phyloP scores from a whole-genome alignment of 169 alveolate species.

The Eimeria sp. region DNA sequence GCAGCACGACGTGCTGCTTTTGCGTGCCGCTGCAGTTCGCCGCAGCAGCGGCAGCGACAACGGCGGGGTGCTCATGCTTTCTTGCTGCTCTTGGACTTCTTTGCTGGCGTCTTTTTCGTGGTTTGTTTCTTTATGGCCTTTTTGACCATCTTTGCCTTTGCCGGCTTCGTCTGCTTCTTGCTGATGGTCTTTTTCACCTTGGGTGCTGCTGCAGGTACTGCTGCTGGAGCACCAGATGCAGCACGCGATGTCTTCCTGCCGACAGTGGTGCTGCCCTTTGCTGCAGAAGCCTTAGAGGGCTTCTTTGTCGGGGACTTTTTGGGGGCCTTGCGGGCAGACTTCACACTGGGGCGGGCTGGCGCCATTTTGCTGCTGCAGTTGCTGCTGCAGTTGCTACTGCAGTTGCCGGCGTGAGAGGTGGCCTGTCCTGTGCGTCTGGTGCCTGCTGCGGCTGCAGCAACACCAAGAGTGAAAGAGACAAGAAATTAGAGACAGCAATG shows the following conservation, averaged over 20 bases:
- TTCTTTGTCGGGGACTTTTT: slow-evolving; percentile 58
- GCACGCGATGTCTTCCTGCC: slow-evolving; percentile 73
- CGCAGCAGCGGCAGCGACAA: slow-evolving; percentile 40
- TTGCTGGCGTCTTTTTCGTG: slow-evolving; percentile 52
- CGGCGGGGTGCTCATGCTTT: slow-evolving; percentile 64
- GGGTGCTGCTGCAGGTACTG: slow-evolving; percentile 71
- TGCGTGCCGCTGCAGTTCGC: slow-evolving; percentile 41
- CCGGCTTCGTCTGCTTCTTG: slow-evolving; percentile 68
- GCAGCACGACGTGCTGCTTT: slow-evolving; percentile 79
- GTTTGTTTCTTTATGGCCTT: slow-evolving; percentile 53
- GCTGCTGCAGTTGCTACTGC: slow-evolving; percentile 76
- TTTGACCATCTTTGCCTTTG: not conserved
- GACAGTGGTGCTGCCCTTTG: slow-evolving; percentile 49
- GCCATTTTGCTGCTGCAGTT: slow-evolving; percentile 79
- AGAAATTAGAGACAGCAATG: slow-evolving; percentile 74
- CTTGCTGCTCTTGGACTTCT: slow-evolving; percentile 71
- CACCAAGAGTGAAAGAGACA: slow-evolving; percentile 68
- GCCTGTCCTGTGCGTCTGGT: slow-evolving; percentile 58
- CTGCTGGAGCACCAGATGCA: slow-evolving; percentile 68
- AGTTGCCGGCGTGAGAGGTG: slow-evolving; percentile 52
- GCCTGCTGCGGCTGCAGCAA: slow-evolving; percentile 79
- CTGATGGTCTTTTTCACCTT: slow-evolving; percentile 57
- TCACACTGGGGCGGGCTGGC: slow-evolving; percentile 77
- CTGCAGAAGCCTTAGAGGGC: slow-evolving; percentile 50
- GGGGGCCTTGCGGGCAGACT: slow-evolving; percentile 78